These are phyloP conservation scores for Maudiozyma turicensis DNA, from an alignment of 805 yeast genomes.

Conservation along the genomic window DNA sequence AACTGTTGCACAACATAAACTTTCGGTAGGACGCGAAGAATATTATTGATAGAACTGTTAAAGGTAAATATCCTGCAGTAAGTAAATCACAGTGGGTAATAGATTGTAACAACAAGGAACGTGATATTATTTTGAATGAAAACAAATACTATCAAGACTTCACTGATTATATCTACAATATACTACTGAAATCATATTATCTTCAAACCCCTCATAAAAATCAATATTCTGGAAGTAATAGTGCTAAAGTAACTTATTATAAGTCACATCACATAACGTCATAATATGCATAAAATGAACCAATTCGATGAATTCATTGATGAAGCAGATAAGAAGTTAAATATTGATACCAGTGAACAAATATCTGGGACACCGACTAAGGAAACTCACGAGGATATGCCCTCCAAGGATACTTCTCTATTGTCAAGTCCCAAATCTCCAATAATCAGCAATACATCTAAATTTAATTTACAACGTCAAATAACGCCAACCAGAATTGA, in stretches of 20 bases:
- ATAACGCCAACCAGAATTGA: conserved; percentile 13
- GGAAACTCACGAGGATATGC: not conserved
- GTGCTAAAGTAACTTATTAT: not conserved
- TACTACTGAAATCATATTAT: too few relatives aligned
- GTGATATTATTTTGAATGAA: too few relatives aligned
- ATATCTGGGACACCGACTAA: conserved; percentile 3
- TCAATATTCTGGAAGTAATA: not conserved
- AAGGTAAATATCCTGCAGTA: too few relatives aligned
- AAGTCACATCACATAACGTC: not conserved
- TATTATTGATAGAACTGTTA: too few relatives aligned
- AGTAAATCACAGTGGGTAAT: too few relatives aligned
- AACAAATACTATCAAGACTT: too few relatives aligned
- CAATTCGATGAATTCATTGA: conserved; percentile 32
- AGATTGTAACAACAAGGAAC: too few relatives aligned
- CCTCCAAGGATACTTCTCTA: not conserved
- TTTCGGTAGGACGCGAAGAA: too few relatives aligned
- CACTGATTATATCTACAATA: too few relatives aligned
- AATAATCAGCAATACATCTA: conserved; percentile 3
- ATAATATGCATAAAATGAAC: conserved; percentile 12
- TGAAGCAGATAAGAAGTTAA: conserved; percentile 26
- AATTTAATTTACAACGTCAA: conserved; percentile 9
- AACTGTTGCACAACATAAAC: too few relatives aligned
- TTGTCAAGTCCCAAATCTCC: conserved; percentile 5
- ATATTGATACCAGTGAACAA: conserved; percentile 31
- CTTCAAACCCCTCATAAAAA: too few relatives aligned